Conservation (phyloP, 805 yeast genomes). For the Candida maris region DNA sequence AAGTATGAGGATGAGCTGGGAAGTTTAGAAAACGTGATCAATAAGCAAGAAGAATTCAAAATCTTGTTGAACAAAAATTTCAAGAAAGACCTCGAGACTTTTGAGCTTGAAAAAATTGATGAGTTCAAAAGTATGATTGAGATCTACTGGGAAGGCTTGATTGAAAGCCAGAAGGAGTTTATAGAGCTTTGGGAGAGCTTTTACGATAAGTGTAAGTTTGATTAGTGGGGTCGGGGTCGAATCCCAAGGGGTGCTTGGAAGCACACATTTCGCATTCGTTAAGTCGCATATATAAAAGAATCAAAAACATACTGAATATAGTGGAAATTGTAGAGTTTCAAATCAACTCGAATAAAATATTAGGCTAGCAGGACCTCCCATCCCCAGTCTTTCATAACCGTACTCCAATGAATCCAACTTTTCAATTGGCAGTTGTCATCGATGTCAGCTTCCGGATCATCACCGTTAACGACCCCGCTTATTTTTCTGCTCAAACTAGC, state of each 20-base stretch:
- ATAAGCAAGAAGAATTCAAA: conserved; percentile 54
- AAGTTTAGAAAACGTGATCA: conserved; percentile 49
- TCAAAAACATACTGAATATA: too few species aligned
- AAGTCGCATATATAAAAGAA: too few species aligned
- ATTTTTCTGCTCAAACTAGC: conserved; percentile 24
- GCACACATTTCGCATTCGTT: too few species aligned
- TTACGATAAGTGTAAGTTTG: conserved; percentile 50
- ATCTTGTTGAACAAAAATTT: conserved; percentile 63
- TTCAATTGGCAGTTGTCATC: conserved; percentile 37
- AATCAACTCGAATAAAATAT: too few species aligned
- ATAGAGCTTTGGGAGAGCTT: conserved; percentile 88
- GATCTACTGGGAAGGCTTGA: conserved; percentile 82
- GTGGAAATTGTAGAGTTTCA: too few species aligned
- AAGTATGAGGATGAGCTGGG: conserved; percentile 57
- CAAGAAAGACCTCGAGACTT: conserved; percentile 59
- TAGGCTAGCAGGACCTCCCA: conserved; percentile 66
- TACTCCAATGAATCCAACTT: conserved; percentile 61
- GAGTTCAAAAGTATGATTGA: conserved; percentile 90
- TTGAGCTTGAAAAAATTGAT: conserved; percentile 71
- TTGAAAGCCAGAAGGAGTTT: conserved; percentile 90
- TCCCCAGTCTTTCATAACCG: conserved; percentile 71
- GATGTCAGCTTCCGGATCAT: conserved; percentile 34
- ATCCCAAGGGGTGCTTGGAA: too few species aligned
- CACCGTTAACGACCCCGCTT: conserved; percentile 38
- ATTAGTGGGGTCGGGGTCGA: conserved; percentile 9